Conservation (phyloP, 2,329 filamentous ascomycete species). For the Claviceps pazoutovae region DNA sequence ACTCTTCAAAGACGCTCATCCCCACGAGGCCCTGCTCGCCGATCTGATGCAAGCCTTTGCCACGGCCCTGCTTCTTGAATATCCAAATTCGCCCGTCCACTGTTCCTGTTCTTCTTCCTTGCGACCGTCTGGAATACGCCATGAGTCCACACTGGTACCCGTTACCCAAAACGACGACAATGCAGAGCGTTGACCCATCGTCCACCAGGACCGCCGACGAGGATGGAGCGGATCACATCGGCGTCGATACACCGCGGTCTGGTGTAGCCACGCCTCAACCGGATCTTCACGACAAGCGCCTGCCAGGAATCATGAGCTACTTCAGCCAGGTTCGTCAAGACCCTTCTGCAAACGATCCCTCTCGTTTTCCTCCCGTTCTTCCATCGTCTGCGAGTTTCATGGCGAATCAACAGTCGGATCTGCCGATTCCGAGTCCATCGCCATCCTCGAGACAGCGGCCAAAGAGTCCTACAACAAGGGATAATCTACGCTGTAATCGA, state of each 20-base stretch:
- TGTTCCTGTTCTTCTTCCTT: not conserved
- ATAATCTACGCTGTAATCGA: constrained; percentile 13
- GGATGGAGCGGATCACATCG: constrained; percentile 67
- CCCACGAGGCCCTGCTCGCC: constrained; percentile 12
- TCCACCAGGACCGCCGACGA: constrained; percentile 43
- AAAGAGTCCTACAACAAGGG: constrained; percentile 13
- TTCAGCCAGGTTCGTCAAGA: constrained; percentile 98
- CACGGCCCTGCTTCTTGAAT: not conserved
- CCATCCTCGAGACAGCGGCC: constrained; percentile 15
- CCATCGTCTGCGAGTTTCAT: constrained; percentile 22
- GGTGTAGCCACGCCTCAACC: constrained; percentile 88
- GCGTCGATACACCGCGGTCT: constrained; percentile 76
- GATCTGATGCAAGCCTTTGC: not conserved
- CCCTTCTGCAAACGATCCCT: constrained; percentile 41
- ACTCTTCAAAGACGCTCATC: constrained; percentile 8
- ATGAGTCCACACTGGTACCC: constrained; percentile 1
- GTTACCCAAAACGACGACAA: constrained; percentile 17
- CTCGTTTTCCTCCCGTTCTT: constrained; percentile 22
- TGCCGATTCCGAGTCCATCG: constrained; percentile 15
- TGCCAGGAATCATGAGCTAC: constrained; percentile 93
- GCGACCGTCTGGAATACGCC: not conserved
- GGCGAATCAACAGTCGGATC: constrained; percentile 11
- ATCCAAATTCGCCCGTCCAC: not conserved
- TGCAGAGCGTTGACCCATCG: constrained; percentile 38
- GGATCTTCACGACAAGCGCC: constrained; percentile 84